These are phyloP conservation scores for Aureobasidium sp. DNA, from an alignment of 2,329 filamentous ascomycete genomes.

Conservation along the genomic window DNA sequence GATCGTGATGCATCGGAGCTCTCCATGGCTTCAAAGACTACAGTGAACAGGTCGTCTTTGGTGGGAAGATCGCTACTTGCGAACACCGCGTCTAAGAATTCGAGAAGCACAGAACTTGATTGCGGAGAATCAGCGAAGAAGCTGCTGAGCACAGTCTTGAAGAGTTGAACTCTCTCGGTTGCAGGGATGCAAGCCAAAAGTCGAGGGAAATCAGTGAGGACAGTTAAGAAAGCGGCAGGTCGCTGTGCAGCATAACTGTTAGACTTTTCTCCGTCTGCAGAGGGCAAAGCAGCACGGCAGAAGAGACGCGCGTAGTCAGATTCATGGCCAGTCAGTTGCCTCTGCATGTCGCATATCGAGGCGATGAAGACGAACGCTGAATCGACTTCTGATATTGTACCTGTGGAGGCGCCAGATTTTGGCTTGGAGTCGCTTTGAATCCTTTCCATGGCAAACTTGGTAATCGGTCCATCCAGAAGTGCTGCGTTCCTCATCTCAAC, in stretches of 20 bases:
- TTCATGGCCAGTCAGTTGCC: background rate
- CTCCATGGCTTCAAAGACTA: background rate
- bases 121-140: background rate
- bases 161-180: background rate
- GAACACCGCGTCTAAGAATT: conserved; percentile 1
- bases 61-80: background rate
- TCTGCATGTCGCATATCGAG: conserved; percentile 8
- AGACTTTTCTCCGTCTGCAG: background rate
- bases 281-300: background rate
- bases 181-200: background rate
- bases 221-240: background rate
- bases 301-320: background rate
- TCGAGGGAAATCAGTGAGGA: background rate
- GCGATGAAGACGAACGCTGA: conserved; percentile 11
- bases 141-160: background rate
- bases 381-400: background rate
- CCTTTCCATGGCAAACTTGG: background rate
- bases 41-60: conserved; percentile 2
- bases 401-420: background rate
- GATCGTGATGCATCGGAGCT: background rate
- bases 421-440: background rate
- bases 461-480: background rate
- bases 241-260: background rate
- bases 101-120: background rate
- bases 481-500: background rate